Base-by-base conservation (phyloP, 306 rosid genomes). In the Erythrophleum fordii region DNA sequence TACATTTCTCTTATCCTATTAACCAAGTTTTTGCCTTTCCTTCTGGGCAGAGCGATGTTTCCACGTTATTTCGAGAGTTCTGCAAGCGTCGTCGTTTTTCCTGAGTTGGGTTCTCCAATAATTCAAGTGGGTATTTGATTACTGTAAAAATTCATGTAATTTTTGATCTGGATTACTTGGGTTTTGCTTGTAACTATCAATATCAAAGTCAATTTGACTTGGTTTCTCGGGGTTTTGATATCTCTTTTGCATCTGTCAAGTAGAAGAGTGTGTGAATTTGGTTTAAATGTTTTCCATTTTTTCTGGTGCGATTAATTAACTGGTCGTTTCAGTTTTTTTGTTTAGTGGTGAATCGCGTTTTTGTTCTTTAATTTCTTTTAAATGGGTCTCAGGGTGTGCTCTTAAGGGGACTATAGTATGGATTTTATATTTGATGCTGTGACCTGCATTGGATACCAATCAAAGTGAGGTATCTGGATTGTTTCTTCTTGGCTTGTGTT, bases 311-410 rank as follows among this genome's bases (percentile, higher is more conserved):
- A 49, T 76, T 66, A 37, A 49, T 67, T 31, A 23, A 16, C 51
- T 72, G 80, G 34, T 53, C 69, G 76, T 71, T 86, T 77, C 58
- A 73, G 79, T 69, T 77, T 69, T 77, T 45, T 62, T 59, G 68
- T 64, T 18, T 52, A 18, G 59, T 1, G 7, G 22, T 17, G 28
- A 35, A 35, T 34, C 22, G 71, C 45, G 51, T 66, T 66, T 66
- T 31, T 20, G 72, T n/a, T 37, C 10, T 45, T 66, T 53, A 11
- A 77, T 61, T 67, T 67, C 22, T 12, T 22, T 64, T 29, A 55
- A 41, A 26, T 73, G 71, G 55, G 62, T 64, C 23, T 35, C 83
- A 86, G 87, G 82, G 22, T 77, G 52, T 76, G 85, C 42, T 86
- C 75, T 65, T 77, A 22, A 49, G 77, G 71, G 76, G 37, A 22